Percentiles rank a stretch among this genome's conserved stretches.
Conservation (phyloP, 2,329 filamentous ascomycete species). For the Calonectria honghensis region DNA sequence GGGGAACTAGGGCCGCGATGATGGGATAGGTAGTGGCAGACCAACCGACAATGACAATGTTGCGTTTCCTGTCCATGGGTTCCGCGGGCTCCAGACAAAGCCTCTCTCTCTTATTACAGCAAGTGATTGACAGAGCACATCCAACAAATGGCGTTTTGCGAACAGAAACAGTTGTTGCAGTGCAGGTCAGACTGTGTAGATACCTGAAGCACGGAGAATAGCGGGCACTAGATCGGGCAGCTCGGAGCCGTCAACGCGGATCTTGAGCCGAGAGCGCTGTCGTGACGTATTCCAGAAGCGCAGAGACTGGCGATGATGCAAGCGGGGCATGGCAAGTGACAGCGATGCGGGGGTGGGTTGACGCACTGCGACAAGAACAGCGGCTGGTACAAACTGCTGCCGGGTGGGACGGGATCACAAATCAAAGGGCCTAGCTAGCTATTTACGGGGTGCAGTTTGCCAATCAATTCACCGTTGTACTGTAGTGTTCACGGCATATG, state of each 20-base stretch:
- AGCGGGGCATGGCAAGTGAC: constrained; percentile 9
- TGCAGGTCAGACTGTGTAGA: neutral
- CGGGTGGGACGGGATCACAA: constrained; percentile 8
- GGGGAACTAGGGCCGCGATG: neutral
- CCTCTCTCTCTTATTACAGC: neutral
- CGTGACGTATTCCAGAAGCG: constrained; percentile 36
- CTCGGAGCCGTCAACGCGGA: constrained; percentile 31
- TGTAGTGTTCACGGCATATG: neutral
- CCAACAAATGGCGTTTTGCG: neutral
- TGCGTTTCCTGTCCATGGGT: constrained; percentile 61
- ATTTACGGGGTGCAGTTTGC: neutral
- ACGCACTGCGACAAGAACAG: neutral
- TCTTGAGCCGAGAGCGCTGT: constrained; percentile 2
- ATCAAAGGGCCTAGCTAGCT: neutral
- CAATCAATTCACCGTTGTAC: neutral
- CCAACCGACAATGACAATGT: constrained; percentile 72
- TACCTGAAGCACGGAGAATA: constrained; percentile 15
- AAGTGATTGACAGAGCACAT: neutral
- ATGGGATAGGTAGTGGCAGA: constrained; percentile 38
- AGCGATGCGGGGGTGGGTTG: constrained; percentile 20
- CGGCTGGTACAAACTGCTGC: neutral
- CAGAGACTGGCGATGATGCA: constrained; percentile 24
- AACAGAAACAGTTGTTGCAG: neutral
- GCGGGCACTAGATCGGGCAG: constrained; percentile 33
- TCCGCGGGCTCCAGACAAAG: neutral